Base-by-base conservation (phyloP, 352 stramenopile species). In the Pythium myriotylum region DNA sequence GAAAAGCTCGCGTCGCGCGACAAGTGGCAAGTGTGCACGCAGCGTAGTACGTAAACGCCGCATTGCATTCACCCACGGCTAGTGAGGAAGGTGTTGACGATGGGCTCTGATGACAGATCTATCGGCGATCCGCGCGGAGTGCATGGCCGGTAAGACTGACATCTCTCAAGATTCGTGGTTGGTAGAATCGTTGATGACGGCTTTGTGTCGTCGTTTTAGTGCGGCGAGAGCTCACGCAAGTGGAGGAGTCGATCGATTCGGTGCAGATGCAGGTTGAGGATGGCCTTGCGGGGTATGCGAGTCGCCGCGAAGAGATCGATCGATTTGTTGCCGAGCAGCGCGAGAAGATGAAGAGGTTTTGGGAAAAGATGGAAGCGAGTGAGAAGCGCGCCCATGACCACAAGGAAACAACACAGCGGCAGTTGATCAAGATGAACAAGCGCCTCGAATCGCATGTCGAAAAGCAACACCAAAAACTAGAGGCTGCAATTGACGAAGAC, bases 401-500 rank as follows among this genome's bases (percentile, higher is more conserved):
- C 59, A 59, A 60, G 17, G 32, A 59, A 3, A 42, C 67, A 22
- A 33, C 71, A 32, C 41, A 37, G 35, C 35, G 12, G 50, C 37
- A 68, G 41, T 16, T 45, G 8, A 23, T 70, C 10, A 68, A 70
- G 7, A 17, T 65, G 41, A 76, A 77, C 43, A 65, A 68, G 23
- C 42, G 73, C 17, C 19, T 74, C 12, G 17, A 39, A 2, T 46
- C 37, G 17, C 20, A 54, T n/a, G 24, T 71, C 47, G 65, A 83
- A 19, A 71, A 70, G 52, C 65, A 67, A 20, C 17, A 76, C 27
- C 50, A 74, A 26, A 26, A 41, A 3, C 27, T 55, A 0, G 42
- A 49, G 3, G 32, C 20, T 37, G 26, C 41, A 17, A 70, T 87
- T 12, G 78, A 78, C 29, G 80, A 89, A 33, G 80, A 89, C 19